Evolutionary conservation across 345 rosid species (phyloP), one percentile per base, ranked within the genome.

Genomic region (Heritiera fomes): DNA sequence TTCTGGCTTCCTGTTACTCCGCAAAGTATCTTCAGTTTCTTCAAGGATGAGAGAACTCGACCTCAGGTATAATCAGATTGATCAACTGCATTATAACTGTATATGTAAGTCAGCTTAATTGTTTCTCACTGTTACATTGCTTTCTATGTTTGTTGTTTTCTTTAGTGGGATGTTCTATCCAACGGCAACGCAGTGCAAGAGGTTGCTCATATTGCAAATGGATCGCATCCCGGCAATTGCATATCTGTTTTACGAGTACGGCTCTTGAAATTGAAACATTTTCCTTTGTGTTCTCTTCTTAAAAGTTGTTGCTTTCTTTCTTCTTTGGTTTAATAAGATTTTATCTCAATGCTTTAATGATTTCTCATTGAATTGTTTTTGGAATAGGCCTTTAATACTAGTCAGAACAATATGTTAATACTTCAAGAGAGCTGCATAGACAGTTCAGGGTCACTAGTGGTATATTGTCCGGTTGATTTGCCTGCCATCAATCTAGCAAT

Each of bases 351-450:
- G 23, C 5, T 28, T 60, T 52, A 23, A 40, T 32, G 74, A 55
- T 34, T 65, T 64, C 18, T 74, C 41, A 20, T 43, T 53, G 15
- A 41, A 78, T 7, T 53, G 20, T 49, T 45, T 62, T 50, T 0
- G 53, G 28, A 60, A 38, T 53, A 96, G 99, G 99, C 97, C 46
- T 86, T 85, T 14, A 94, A 87, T 81, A 84, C 88, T 15, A 84
- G 97, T 75, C 95, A 92, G 83, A 92, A 90, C 87, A 93, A 90
- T 78, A 96, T 94, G 99, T 59, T 96, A 66, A 89, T 96, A 76
- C 97, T 96, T 49, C 99, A 96, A 86, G 99, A 96, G 88, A 92
- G 94, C 85, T 92, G 97, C 83, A 78, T 88, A 75, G 99, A 96
- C 88, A 85, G 89, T 47, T 90, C 99, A 11, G 99, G 94, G 50